phyloP scores from a whole-genome alignment of 2,329 filamentous ascomycete genomes.

The Ophiostoma australiae region DNA sequence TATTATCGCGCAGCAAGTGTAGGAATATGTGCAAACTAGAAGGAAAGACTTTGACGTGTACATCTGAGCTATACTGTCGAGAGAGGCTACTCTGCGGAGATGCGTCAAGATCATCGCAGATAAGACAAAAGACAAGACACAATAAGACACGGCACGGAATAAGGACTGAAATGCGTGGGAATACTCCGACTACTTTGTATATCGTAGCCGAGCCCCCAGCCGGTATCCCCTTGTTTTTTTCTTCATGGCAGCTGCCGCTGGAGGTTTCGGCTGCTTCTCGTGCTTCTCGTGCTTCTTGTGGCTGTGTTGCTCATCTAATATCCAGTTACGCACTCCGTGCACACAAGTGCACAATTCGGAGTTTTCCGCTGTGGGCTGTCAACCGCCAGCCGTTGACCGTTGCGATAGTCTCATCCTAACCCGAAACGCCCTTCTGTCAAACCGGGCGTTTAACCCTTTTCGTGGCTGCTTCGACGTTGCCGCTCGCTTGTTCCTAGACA shows the following conservation, averaged over 20 bases:
- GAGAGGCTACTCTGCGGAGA: not conserved
- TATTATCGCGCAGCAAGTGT: not conserved
- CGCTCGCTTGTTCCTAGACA: conserved; percentile 1
- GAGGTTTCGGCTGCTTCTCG: too few species aligned
- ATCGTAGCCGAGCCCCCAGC: not conserved
- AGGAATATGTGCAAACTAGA: not conserved
- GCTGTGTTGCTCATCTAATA: not conserved
- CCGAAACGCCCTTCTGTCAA: not conserved
- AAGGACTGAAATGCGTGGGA: not conserved
- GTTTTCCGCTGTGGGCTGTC: not conserved
- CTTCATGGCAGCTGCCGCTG: too few species aligned
- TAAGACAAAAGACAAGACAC: not conserved
- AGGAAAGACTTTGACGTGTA: not conserved
- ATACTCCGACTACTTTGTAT: not conserved
- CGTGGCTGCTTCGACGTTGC: not conserved
- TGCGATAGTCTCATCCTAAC: not conserved
- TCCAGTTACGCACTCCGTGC: not conserved
- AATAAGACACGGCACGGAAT: not conserved
- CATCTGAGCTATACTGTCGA: too few species aligned
- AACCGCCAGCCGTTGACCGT: not conserved
- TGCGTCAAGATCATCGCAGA: not conserved
- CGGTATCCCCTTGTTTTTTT: too few species aligned
- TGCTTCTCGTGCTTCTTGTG: not conserved
- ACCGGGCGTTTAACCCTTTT: not conserved
- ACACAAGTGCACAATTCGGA: not conserved